Evolutionary conservation across 169 alveolate species (phyloP).

Genomic region (Plasmodium adleri): DNA sequence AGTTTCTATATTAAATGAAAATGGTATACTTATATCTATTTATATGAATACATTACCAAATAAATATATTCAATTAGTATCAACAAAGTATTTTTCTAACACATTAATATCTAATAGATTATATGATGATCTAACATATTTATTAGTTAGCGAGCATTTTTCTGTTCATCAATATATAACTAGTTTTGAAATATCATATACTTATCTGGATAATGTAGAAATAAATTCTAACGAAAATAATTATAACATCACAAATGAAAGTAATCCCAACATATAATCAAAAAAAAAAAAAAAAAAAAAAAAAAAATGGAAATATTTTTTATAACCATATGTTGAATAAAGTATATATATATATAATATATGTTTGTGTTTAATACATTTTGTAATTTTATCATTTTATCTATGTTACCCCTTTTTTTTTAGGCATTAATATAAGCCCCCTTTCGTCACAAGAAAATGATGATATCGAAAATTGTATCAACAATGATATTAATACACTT

Average conservation of each 20-base stretch:
- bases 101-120: constrained; percentile 63
- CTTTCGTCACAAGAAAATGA: constrained; percentile 49
- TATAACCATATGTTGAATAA: neutral
- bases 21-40: constrained; percentile 64
- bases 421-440: constrained; percentile 25
- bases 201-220: neutral
- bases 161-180: constrained; percentile 20
- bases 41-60: constrained; percentile 38
- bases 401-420: neutral
- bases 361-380: neutral
- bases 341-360: constrained; percentile 1
- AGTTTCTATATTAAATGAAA: constrained; percentile 65
- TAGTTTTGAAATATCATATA: constrained; percentile 35
- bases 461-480: constrained; percentile 30
- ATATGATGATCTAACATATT: constrained; percentile 29
- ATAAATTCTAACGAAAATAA: constrained; percentile 1
- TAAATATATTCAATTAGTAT: constrained; percentile 39
- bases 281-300: neutral
- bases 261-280: constrained; percentile 3
- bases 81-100: constrained; percentile 62
- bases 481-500: neutral
- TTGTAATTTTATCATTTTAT: neutral
- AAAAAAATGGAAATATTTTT: neutral
- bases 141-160: constrained; percentile 35
- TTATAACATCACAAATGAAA: constrained; percentile 18